phyloP scores from a whole-genome alignment of 1,139 yeast species.

The Meyerozyma guilliermondii region DNA sequence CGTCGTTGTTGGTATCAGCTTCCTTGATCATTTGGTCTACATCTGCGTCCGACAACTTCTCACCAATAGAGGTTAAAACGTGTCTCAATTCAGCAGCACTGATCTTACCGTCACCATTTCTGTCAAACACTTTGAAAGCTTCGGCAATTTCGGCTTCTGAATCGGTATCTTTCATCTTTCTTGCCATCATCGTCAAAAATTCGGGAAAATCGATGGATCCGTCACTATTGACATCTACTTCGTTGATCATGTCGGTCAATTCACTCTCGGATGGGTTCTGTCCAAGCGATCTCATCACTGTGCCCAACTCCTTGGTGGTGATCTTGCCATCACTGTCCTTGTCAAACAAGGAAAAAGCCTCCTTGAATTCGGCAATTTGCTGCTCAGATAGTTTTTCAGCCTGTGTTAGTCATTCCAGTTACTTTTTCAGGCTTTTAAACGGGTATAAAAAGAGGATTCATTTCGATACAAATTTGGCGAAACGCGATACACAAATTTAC shows the following conservation, averaged over 20 bases:
- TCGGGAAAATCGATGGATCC: conserved; percentile 92
- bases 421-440: too few species aligned
- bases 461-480: neutral
- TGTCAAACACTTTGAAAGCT: conserved; percentile 92
- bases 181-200: conserved; percentile 80
- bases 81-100: conserved; percentile 95
- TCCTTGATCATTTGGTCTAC: conserved; percentile 96
- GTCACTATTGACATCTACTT: conserved; percentile 92
- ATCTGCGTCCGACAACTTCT: conserved; percentile 90
- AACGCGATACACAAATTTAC: neutral
- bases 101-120: conserved; percentile 95
- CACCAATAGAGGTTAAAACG: conserved; percentile 95
- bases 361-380: conserved; percentile 95
- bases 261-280: conserved; percentile 96
- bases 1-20: conserved; percentile 93
- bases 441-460: neutral
- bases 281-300: conserved; percentile 97
- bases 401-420: conserved; percentile 20
- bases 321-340: conserved; percentile 95
- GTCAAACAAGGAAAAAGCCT: conserved; percentile 94
- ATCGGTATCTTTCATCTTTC: conserved; percentile 95
- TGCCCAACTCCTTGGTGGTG: conserved; percentile 92
- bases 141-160: conserved; percentile 95
- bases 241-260: conserved; percentile 93
- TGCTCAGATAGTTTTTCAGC: conserved; percentile 90